Evolutionary conservation across 805 yeast species (phyloP), one percentile per base, ranked within the genome.

Genomic region (Hanseniaspora thailandica): DNA sequence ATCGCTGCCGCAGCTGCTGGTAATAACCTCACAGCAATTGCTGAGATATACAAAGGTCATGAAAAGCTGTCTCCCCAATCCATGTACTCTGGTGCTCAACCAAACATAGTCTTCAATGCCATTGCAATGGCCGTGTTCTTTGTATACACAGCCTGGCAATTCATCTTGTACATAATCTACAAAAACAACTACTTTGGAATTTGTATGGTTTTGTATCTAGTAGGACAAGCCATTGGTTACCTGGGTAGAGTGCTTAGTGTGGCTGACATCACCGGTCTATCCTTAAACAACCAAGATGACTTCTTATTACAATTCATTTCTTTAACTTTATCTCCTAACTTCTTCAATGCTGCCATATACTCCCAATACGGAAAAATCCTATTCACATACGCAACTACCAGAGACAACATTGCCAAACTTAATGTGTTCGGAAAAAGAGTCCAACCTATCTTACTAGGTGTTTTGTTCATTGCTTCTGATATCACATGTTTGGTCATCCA

Each of bases 321-420:
- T 60, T 68, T 86, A 54, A 85, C 90, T 0, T 66, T 87, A 46
- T 90, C 86, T 0, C 96, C 96, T 0, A 86, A 86, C 20, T 83
- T 87, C 64, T 70, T 84, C 44, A 83, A 85, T 85, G 96, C 84
- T 4, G 95, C 90, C 1, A 71, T 87, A 2, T 88, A 87, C 67
- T 82, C 75, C 58, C 71, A 80, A 52, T 67, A 87, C 57, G 87
- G 84, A 5, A 83, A 85, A 65, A 59, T 83, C 47, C 70, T 81
- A 45, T 78, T 81, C 54, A 65, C 85, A 1, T 80, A 78, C 60
- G 86, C 86, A 2, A 45, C 49, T 1, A 49, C 47, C 17, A 49
- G 35, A 34, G 47, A 49, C 13, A 49, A 49, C 3, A 17, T 41
- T 6, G 9, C n/a, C 3, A 33, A 31, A n/a, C 41, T 41, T 6